Evolutionary conservation across 2,329 filamentous ascomycete genomes (phyloP), one percentile per base, ranked within the genome.

Genomic region (Phialophora tarda): DNA sequence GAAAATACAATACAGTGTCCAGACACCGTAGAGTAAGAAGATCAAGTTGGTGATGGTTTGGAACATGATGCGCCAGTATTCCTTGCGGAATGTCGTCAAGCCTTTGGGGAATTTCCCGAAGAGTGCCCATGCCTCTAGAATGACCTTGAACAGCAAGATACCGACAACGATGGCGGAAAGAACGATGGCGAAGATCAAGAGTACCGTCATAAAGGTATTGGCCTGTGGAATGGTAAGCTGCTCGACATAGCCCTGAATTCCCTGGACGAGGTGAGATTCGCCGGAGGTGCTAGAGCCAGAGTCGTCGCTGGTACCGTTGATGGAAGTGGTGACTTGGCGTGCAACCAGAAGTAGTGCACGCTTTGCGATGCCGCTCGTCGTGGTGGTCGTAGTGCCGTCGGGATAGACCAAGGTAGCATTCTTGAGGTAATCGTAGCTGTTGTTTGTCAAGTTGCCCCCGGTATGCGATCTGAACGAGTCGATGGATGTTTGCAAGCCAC

Each of bases 171-270:
- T 94, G 38, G 86, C 86, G 3, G 88, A 93, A 70, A 98, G 87
- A 60, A 96, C 84, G 71, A 97, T 95, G 69, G 92, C 91, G 67
- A 97, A 94, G 66, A 97, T 83, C 59, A 98, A 83, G 1, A 98
- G 85, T 4, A 97, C 89, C 0, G 92, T 97, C 93, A 99, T 96
- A 82, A 98, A 98, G 1, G 92, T 93, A 80, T 97, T 96, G 57
- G 91, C 88, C 72, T 91, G 87, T 21, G 95, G 95, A 61, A 98
- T 93, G 51, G 87, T 88, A 64, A 97, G 85, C 76, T 93, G 84
- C 76, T 97, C 88, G n/a, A 89, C 90, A 74, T 90, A 96, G 32
- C 87, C 91, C 77, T 93, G 86, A 73, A 98, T 90, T 60, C 92
- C 92, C 56, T 86, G 84, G 38, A 96, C 91, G 2, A 82, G 77